A percentile compares a stretch with the other conserved stretches of the same genome.
Evolutionary conservation across 352 stramenopile genomes (phyloP).

Genomic region (Phytophthora sp.): DNA sequence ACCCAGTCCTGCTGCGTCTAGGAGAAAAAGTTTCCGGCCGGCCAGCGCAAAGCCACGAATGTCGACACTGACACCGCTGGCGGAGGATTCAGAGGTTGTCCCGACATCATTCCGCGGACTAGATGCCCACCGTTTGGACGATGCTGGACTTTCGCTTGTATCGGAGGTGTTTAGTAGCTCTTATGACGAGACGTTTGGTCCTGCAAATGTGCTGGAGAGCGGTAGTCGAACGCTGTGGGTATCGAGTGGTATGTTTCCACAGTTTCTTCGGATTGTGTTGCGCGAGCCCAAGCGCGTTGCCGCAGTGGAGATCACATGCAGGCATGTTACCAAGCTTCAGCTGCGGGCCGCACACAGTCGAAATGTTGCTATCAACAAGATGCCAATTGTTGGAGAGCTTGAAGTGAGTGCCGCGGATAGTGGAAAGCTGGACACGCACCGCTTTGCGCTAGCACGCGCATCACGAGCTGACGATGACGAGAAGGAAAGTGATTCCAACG

Average conservation of each 20-base stretch:
- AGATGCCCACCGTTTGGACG: conserved; percentile 46
- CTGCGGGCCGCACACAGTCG: conserved; percentile 48
- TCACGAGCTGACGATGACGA: conserved; percentile 10
- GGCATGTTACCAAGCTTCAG: conserved; percentile 64
- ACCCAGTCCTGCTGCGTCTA: not conserved
- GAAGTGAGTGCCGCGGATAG: conserved; percentile 47
- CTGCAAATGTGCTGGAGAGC: conserved; percentile 58
- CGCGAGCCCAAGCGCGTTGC: conserved; percentile 61
- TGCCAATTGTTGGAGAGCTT: conserved; percentile 37
- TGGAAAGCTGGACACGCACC: conserved; percentile 60
- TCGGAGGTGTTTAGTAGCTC: conserved; percentile 73
- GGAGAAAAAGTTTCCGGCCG: conserved; percentile 77
- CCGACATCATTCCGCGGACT: conserved; percentile 50
- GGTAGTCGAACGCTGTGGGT: conserved; percentile 72
- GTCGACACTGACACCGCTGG: conserved; percentile 54
- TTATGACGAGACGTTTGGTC: conserved; percentile 56
- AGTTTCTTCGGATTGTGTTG: conserved; percentile 70
- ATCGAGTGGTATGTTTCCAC: conserved; percentile 72
- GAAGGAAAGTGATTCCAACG: conserved; percentile 11
- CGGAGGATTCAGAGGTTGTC: conserved; percentile 70
- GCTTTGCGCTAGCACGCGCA: conserved; percentile 35
- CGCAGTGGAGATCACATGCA: conserved; percentile 73
- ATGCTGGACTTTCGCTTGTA: conserved; percentile 43
- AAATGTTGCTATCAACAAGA: conserved; percentile 34
- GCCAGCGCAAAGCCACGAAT: conserved; percentile 68